Evolutionary conservation across 192 early-diverging fungal genomes (phyloP), one percentile per base, ranked within the genome.

Genomic region (Podochytrium sp.): DNA sequence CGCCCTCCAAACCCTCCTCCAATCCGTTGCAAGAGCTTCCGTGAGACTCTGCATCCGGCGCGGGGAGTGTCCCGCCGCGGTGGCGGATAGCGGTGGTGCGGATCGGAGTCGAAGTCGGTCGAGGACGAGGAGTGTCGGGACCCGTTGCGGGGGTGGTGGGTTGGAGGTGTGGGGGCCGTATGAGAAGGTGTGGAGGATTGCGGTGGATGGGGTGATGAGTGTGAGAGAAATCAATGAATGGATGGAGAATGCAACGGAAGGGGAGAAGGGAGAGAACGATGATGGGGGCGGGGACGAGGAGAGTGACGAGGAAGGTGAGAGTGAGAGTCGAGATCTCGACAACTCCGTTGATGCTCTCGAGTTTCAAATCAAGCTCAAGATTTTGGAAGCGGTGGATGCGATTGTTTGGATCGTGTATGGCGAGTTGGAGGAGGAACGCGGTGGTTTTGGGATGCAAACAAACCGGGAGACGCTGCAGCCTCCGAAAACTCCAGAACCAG

Each of bases 361-460:
- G 27, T 69, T 69, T 69, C 66, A 69, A 38, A 56, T 56, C 32
- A 69, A 56, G 38, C 37, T 69, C 10, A 69, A 55, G 23, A 33
- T 69, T 12, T 40, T 69, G 32, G 33, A 55, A 20, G 66, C 66
- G n/a, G 66, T 69, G 23, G 43, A 47, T 30, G n/a, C 1, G 10
- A 47, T 30, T 18, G 29, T 41, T 29, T 5, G 43, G 41, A 47
- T 49, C 18, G 35, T 27, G 25, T 41, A 41, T 30, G 63, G 35
- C n/a, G 39, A n/a, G 29, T 16, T 30, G 20, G 29, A 41, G 42
- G 63, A 27, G 1, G 1, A 16, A 27, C 0, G 37, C 1, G 55
- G 3, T 49, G 1, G n/a, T n/a, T n/a, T n/a, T n/a, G n/a, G n/a
- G n/a, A n/a, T n/a, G n/a, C n/a, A n/a, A n/a, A n/a, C n/a, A n/a